phyloP scores from a whole-genome alignment of 257 asterid species.

The Buddleja alternifolia region DNA sequence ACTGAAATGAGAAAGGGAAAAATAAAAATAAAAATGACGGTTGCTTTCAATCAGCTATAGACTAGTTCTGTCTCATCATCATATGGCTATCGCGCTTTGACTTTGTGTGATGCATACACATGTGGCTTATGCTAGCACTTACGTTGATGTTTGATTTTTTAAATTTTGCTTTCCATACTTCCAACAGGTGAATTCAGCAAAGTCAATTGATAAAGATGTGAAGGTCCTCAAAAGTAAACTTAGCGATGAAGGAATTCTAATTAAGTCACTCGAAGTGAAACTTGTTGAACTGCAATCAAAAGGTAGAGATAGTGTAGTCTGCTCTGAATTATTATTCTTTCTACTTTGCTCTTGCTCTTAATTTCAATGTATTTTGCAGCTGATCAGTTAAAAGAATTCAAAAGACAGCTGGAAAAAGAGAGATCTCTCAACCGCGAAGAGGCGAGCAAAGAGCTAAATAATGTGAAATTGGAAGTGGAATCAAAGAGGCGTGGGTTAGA shows the following conservation, averaged over 20 bases:
- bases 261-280: conserved; percentile 75
- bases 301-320: conserved; percentile 45
- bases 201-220: conserved; percentile 77
- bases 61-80: background rate
- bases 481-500: conserved; percentile 56
- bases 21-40: background rate
- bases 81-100: conserved; percentile 10
- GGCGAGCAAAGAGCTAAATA: conserved; percentile 58
- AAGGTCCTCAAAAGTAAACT: conserved; percentile 67
- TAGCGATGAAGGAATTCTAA: conserved; percentile 64
- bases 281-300: conserved; percentile 62
- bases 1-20: background rate
- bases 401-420: conserved; percentile 66
- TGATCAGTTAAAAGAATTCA: conserved; percentile 60
- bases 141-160: conserved; percentile 3
- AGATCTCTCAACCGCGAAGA: conserved; percentile 47
- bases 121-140: conserved; percentile 17
- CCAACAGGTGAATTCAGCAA: conserved; percentile 65
- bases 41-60: background rate
- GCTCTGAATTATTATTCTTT: conserved; percentile 21
- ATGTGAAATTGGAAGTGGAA: conserved; percentile 63
- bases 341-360: conserved; percentile 17
- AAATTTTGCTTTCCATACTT: background rate
- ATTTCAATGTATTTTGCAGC: conserved; percentile 41
- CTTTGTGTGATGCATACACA: conserved; percentile 8